Evolutionary conservation across 164 flowering plant species (phyloP), one percentile per base, ranked within the genome.

Genomic region (Santalum album): DNA sequence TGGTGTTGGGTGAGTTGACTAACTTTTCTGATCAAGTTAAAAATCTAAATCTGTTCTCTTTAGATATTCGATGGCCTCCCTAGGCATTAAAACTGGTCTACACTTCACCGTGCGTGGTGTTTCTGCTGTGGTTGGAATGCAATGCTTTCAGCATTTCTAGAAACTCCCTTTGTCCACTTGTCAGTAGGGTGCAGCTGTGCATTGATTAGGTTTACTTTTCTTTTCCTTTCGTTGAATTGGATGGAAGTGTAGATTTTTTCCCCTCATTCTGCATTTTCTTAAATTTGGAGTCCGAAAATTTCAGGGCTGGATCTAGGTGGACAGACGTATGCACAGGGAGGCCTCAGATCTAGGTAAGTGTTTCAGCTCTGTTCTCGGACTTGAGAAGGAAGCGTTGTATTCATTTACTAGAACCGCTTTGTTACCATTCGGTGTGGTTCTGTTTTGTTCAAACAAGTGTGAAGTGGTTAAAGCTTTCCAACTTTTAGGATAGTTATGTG

Each of bases 1-100:
- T 38, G 17, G 42, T 38, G 42, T 14, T 12, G 32, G 86, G 88
- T 81, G 77, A 83, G 88, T 81, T 65, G 48, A 69, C 42, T 38
- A 38, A 38, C 69, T 60, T 64, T 60, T 64, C 39, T 25, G 42
- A 51, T 39, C 46, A 55, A 23, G 21, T 48, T 34, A 34, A 51
- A 18, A 38, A 38, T 12, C 7, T 51, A 20, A 5, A 24, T 25
- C 22, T 15, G 20, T n/a, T 39, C 14, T 18, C 12, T 43, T 4
- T 34, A 3, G 34, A 25, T 55, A 0, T 60, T 12, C 12, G 35
- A 22, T 26, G 6, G 42, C n/a, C 42, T 15, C 42, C 14, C 7
- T 32, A 32, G 12, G 12, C 10, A 32, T 5, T 32, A n/a, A n/a
- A n/a, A n/a, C n/a, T n/a, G n/a, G n/a, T n/a, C n/a, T n/a, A n/a